phyloP scores from a whole-genome alignment of 2,329 filamentous ascomycete species.

The Lasiodiplodia theobromae region DNA sequence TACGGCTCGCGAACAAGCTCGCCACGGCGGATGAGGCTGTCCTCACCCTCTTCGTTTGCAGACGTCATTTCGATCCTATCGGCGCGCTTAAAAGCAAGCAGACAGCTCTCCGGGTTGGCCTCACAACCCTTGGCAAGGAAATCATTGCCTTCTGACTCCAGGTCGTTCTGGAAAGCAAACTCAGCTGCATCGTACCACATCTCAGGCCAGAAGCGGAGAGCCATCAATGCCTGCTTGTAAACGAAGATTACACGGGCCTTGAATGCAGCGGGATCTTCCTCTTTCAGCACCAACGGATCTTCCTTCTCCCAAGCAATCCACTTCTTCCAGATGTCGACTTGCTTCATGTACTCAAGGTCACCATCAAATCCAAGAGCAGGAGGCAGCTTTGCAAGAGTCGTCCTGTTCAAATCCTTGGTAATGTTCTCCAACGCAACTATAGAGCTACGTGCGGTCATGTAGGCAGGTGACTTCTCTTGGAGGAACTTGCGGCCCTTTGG shows the following conservation, averaged over 20 bases:
- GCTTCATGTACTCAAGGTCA: conserved; percentile 80
- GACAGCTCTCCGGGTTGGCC: conserved; percentile 91
- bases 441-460: conserved; percentile 94
- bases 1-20: conserved; percentile 82
- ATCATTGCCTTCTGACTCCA: conserved; percentile 75
- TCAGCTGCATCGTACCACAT: conserved; percentile 95
- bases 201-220: conserved; percentile 91
- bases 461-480: conserved; percentile 88
- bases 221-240: conserved; percentile 94
- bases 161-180: conserved; percentile 83
- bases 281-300: conserved; percentile 84
- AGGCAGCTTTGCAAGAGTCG: conserved; percentile 80
- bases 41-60: conserved; percentile 77
- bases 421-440: conserved; percentile 92
- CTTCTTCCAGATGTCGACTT: conserved; percentile 87
- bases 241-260: conserved; percentile 84
- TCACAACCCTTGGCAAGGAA: conserved; percentile 83
- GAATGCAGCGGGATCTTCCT: conserved; percentile 78
- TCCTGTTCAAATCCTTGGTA: conserved; percentile 76
- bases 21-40: conserved; percentile 68
- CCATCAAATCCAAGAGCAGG: conserved; percentile 87
- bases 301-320: conserved; percentile 97
- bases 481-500: conserved; percentile 89
- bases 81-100: conserved; percentile 87
- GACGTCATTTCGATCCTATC: conserved; percentile 85